Evolutionary conservation across 2,329 filamentous ascomycete genomes (phyloP), one percentile per base, ranked within the genome.

Genomic region (Colletotrichum eleusines): DNA sequence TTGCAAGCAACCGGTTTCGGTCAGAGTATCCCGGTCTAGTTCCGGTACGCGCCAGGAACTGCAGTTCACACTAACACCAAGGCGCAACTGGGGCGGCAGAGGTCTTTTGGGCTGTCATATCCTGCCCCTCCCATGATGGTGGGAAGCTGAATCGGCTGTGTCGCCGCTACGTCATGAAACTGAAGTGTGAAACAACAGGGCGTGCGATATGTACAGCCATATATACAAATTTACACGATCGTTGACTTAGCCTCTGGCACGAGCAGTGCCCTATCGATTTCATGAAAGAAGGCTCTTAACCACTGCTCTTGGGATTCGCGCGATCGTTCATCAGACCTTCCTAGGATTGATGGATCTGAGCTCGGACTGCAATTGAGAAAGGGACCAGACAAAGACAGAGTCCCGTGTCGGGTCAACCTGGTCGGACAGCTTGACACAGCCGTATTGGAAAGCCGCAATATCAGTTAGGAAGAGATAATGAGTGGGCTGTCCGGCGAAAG

Each of bases 41-140:
- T 80, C 80, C 64, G 82, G 78, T 54, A 78, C 76, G 74, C 81
- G 80, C 66, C 84, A 86, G 76, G 88, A 94, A 74, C 80, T 96
- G 69, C 87, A 90, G 68, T 81, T 98, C 76, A 90, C 88, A 73
- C 82, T 99, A 73, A 93, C 86, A 58, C 95, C 95, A 63, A 88
- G 89, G 75, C 88, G 89, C 54, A 87, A 95, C 78, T 99, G 96
- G 95, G 95, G 95, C 74, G 96, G 96, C 38, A 87, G 94, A 80
- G 96, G 95, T 16, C 84, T 97, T 79, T 83, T 99, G 76, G 95
- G 95, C 65, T 99, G 95, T 80, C 95, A 98, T 83, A 88, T 98
- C 73, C 82, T 97, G 74, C 94, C 94, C 33, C 75, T 97, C 67
- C 97, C 84, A 87, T 20, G 44, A 38, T 54, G 33, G 7, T 54